These are phyloP conservation scores for Spathaspora jeffriesii DNA, from an alignment of 1,139 yeast genomes.

Conservation along the genomic window DNA sequence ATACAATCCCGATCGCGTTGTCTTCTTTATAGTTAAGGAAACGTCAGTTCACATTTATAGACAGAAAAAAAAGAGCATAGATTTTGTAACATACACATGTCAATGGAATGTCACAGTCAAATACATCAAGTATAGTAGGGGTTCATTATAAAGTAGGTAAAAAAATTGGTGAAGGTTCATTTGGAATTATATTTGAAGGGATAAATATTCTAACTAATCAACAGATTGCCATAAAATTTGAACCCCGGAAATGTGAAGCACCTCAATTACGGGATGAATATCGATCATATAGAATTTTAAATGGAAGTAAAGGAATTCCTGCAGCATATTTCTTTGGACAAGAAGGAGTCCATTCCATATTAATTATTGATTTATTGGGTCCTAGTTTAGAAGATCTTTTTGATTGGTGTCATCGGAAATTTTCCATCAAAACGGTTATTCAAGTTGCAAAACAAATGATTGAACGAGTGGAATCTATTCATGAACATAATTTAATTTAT, in stretches of 20 bases:
- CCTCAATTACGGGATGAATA: constrained; percentile 81
- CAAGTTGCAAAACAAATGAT: constrained; percentile 80
- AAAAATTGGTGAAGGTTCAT: constrained; percentile 97
- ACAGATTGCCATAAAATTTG: constrained; percentile 78
- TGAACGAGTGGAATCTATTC: constrained; percentile 63
- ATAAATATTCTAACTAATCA: constrained; percentile 78
- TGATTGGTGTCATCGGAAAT: constrained; percentile 80
- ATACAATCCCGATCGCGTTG: not conserved
- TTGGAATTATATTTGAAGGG: constrained; percentile 97
- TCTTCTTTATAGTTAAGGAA: not conserved
- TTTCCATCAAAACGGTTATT: constrained; percentile 68
- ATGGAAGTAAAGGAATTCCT: constrained; percentile 66
- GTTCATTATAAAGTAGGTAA: constrained; percentile 93
- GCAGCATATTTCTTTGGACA: constrained; percentile 80
- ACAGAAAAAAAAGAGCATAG: not conserved
- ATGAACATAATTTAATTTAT: constrained; percentile 69
- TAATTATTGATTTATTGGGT: constrained; percentile 73
- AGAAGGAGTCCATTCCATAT: constrained; percentile 75
- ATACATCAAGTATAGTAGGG: constrained; percentile 44
- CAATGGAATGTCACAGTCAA: constrained; percentile 11
- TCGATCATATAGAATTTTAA: constrained; percentile 66
- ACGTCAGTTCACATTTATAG: not conserved
- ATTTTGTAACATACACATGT: not conserved
- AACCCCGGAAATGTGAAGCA: constrained; percentile 78
- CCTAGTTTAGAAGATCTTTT: constrained; percentile 78